These are phyloP conservation scores for Botrytis tulipae DNA, from an alignment of 2,329 filamentous ascomycete genomes.

Conservation along the genomic window DNA sequence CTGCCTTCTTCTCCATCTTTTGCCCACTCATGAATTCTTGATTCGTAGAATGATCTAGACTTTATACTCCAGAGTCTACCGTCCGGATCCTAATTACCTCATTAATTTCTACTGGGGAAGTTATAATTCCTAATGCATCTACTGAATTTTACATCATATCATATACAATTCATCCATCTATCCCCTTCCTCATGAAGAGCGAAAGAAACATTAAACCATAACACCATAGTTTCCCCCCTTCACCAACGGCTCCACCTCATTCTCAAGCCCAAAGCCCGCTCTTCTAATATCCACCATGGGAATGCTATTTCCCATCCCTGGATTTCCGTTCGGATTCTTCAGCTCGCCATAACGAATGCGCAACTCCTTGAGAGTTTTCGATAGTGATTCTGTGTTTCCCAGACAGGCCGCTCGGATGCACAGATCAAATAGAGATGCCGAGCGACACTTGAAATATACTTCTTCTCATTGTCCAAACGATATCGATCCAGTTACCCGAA, in stretches of 20 bases:
- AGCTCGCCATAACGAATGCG: background rate
- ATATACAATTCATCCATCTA: background rate
- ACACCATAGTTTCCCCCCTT: constrained; percentile 3
- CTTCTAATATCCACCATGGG: background rate
- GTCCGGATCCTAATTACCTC: background rate
- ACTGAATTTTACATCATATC: background rate
- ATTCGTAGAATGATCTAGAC: background rate
- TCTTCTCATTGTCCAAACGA: too few species aligned
- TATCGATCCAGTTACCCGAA: too few species aligned
- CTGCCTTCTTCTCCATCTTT: background rate
- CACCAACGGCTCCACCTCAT: background rate
- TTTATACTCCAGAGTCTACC: background rate
- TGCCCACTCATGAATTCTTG: background rate
- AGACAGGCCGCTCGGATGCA: background rate
- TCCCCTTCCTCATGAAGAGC: background rate
- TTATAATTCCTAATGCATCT: background rate
- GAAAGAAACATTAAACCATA: background rate
- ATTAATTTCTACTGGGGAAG: background rate
- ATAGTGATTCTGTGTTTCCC: background rate
- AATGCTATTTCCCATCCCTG: background rate
- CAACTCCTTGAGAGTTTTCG: background rate
- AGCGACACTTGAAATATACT: too few species aligned
- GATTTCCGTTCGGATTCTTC: background rate
- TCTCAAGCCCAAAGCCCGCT: background rate
- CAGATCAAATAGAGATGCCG: too few species aligned